Percentiles rank a stretch among this genome's conserved stretches.
These are phyloP conservation scores for Fonsecaea monophora DNA, from an alignment of 2,329 filamentous ascomycete genomes.

Conservation along the genomic window DNA sequence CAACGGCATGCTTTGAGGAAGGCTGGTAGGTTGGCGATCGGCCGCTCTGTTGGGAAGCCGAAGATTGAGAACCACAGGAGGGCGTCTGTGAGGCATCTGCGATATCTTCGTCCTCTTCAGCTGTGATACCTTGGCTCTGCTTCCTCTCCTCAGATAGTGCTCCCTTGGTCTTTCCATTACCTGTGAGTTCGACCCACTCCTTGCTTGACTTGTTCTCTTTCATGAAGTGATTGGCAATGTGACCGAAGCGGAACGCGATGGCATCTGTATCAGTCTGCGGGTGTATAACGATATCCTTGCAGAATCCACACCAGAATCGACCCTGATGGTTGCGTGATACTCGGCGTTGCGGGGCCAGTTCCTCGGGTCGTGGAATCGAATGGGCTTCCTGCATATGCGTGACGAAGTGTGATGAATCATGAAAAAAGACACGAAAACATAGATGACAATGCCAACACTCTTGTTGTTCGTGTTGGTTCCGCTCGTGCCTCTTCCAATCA, in stretches of 20 bases:
- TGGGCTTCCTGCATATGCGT: slow-evolving; percentile 54
- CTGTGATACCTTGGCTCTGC: background rate
- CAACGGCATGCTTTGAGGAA: background rate
- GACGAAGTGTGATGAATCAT: slow-evolving; percentile 56
- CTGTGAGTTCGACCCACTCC: slow-evolving; percentile 35
- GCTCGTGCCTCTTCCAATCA: slow-evolving; percentile 93
- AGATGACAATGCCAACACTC: slow-evolving; percentile 73
- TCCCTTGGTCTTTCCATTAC: slow-evolving; percentile 24
- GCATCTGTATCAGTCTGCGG: slow-evolving; percentile 59
- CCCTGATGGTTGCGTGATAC: slow-evolving; percentile 69
- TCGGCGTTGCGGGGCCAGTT: slow-evolving; percentile 58
- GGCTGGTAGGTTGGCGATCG: slow-evolving; percentile 4
- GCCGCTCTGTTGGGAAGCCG: slow-evolving; percentile 13
- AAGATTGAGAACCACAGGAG: slow-evolving; percentile 8
- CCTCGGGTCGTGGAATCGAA: slow-evolving; percentile 25
- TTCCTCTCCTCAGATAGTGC: slow-evolving; percentile 2
- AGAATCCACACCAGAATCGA: slow-evolving; percentile 90
- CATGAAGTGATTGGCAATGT: slow-evolving; percentile 70
- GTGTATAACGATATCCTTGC: slow-evolving; percentile 63
- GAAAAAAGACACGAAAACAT: slow-evolving; percentile 32
- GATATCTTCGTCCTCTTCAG: slow-evolving; percentile 15
- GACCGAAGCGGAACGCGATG: slow-evolving; percentile 69
- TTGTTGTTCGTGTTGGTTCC: slow-evolving; percentile 73
- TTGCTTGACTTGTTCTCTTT: slow-evolving; percentile 40
- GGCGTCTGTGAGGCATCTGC: background rate